Evolutionary conservation across 2,329 filamentous ascomycete species (phyloP).

Genomic region (Polychaeton citri): DNA sequence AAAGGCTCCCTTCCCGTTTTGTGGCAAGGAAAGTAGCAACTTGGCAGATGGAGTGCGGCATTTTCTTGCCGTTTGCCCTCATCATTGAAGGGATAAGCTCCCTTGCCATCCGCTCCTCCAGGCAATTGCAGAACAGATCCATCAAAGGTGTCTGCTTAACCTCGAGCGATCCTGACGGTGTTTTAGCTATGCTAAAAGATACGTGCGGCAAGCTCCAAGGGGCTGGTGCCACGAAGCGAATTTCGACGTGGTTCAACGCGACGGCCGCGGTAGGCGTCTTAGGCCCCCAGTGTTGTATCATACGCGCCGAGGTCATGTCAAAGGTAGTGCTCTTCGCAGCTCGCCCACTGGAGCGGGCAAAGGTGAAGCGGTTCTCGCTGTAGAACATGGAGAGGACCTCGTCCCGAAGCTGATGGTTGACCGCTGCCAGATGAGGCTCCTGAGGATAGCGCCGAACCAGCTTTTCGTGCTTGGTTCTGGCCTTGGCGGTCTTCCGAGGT

Average conservation of each 20-base stretch:
- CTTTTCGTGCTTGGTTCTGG: not conserved
- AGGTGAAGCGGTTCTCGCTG: constrained; percentile 8
- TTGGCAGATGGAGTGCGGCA: not conserved
- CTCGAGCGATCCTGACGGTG: not conserved
- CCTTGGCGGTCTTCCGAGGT: not conserved
- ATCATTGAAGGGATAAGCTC: not conserved
- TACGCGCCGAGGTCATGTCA: not conserved
- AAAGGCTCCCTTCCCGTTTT: not conserved
- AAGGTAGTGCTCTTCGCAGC: not conserved
- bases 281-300: not conserved
- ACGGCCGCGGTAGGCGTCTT: not conserved
- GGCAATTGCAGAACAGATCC: not conserved
- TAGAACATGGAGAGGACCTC: constrained; percentile 11
- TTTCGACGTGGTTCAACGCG: not conserved
- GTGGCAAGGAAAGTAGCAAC: not conserved
- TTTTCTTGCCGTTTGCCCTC: not conserved
- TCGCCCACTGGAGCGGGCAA: not conserved
- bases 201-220: not conserved
- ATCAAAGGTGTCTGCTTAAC: not conserved
- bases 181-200: not conserved
- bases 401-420: constrained; percentile 4
- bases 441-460: not conserved
- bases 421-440: not conserved
- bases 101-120: not conserved
- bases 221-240: not conserved